phyloP scores from a whole-genome alignment of 2,329 filamentous ascomycete genomes.

The Thelonectria discophora region DNA sequence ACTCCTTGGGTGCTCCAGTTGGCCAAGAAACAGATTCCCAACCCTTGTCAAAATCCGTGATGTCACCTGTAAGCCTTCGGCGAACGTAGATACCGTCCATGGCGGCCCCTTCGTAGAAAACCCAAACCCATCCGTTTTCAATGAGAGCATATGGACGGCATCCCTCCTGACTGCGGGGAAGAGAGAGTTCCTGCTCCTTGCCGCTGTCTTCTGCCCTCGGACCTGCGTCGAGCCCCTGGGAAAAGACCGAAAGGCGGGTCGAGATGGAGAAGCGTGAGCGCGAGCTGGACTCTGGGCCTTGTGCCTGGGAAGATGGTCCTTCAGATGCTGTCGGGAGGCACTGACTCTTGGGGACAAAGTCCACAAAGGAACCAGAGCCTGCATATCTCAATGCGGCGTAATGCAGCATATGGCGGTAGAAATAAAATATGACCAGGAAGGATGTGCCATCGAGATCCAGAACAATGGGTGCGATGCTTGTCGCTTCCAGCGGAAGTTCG shows the following conservation, averaged over 20 bases:
- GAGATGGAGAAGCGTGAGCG: constrained; percentile 9
- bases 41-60: neutral
- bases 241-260: neutral
- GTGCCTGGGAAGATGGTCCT: neutral
- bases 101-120: constrained; percentile 17
- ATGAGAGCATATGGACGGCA: constrained; percentile 10
- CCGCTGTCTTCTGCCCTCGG: neutral
- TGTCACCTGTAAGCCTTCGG: neutral
- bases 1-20: neutral
- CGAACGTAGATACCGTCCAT: constrained; percentile 5
- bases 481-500: constrained; percentile 3
- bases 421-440: constrained; percentile 10
- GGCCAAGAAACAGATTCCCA: constrained; percentile 12
- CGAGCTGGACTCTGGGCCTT: neutral
- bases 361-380: constrained; percentile 10
- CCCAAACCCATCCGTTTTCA: constrained; percentile 3
- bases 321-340: neutral
- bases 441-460: neutral
- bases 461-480: constrained; percentile 1
- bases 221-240: neutral
- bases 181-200: neutral
- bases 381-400: constrained; percentile 5
- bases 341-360: constrained; percentile 1
- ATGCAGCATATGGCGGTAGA: neutral
- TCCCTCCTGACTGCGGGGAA: constrained; percentile 3